phyloP scores from a whole-genome alignment of 192 early-diverging fungal genomes.

The Podila epicladia region DNA sequence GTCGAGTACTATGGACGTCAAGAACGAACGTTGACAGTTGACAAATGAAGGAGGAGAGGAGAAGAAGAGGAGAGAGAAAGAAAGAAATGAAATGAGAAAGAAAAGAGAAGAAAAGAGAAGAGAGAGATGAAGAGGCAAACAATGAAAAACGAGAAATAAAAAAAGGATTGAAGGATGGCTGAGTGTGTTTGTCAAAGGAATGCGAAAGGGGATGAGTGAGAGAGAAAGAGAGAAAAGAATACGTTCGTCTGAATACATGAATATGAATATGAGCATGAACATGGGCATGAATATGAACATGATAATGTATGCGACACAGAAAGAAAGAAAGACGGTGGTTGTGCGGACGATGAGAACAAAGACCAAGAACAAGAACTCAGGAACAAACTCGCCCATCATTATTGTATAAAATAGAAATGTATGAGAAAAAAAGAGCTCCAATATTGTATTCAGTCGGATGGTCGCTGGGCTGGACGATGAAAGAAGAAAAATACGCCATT shows the following conservation, averaged over 20 bases:
- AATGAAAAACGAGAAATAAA: conserved; percentile 1
- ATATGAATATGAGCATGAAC: too few species aligned
- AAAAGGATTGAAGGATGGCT: neutral
- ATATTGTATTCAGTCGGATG: too few species aligned
- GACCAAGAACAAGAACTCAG: too few species aligned
- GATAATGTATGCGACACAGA: neutral
- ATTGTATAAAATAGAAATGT: too few species aligned
- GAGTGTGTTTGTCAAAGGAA: neutral
- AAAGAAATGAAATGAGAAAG: neutral
- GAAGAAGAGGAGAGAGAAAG: neutral
- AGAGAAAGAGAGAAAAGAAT: conserved; percentile 9
- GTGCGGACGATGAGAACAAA: neutral
- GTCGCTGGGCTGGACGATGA: neutral
- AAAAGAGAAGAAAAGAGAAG: neutral
- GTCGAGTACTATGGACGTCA: neutral
- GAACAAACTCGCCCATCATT: too few species aligned
- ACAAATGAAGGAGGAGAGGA: neutral
- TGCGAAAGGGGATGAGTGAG: conserved; percentile 2
- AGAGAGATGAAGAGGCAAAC: too few species aligned
- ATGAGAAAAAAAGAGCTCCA: too few species aligned
- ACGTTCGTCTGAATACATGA: too few species aligned
- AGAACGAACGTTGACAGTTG: neutral
- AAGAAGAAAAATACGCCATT: too few species aligned
- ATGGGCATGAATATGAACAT: too few species aligned
- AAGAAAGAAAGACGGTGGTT: too few species aligned